Evolutionary conservation across 2,329 filamentous ascomycete genomes (phyloP).

Genomic region (Neonectria punicea): DNA sequence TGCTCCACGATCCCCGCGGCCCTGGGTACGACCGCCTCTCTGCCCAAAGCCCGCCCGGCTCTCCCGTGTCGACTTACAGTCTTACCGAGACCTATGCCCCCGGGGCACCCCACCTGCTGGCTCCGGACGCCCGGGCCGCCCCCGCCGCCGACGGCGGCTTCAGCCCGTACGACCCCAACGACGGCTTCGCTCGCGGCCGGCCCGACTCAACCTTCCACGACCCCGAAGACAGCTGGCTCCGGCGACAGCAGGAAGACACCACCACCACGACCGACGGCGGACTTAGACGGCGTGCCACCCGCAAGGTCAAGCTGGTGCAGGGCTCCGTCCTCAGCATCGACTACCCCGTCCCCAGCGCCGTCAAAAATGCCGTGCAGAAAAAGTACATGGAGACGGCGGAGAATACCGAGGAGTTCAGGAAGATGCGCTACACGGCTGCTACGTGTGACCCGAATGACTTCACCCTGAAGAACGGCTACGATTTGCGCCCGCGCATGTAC

Average conservation of each 20-base stretch:
- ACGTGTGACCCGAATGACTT: slow-evolving; percentile 14
- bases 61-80: background rate
- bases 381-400: background rate
- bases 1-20: background rate
- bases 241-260: background rate
- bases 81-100: background rate
- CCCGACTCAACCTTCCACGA: background rate
- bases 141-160: background rate
- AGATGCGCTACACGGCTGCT: slow-evolving; percentile 7
- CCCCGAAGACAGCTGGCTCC: slow-evolving; percentile 3
- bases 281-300: background rate
- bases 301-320: slow-evolving; percentile 1
- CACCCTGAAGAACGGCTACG: slow-evolving; percentile 8
- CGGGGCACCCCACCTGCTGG: background rate
- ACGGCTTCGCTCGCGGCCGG: background rate
- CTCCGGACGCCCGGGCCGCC: background rate
- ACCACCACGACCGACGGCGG: background rate
- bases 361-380: slow-evolving; percentile 10
- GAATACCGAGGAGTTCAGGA: background rate
- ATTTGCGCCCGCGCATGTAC: slow-evolving; percentile 6
- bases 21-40: background rate
- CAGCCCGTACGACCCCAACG: background rate
- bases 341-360: slow-evolving; percentile 4
- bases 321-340: slow-evolving; percentile 7
- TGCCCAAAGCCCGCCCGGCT: background rate